Base-by-base conservation (phyloP, 2,329 filamentous ascomycete species). In the Immersiporthe knoxdaviesiana region DNA sequence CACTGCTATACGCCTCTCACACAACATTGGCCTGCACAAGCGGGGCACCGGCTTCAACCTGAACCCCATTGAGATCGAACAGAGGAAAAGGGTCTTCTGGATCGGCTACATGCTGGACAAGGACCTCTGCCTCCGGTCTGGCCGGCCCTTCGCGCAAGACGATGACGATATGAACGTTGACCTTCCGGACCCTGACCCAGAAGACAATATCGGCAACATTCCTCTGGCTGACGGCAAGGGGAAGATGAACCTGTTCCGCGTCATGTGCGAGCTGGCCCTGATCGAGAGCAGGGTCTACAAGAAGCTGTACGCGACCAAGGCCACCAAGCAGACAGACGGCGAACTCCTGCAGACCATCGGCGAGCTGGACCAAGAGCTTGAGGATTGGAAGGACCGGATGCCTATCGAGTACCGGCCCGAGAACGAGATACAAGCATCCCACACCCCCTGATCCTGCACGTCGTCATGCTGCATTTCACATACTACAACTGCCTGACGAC, bases 401-500 rank as follows among this genome's bases (percentile, higher is more conserved):
- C 95, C 96, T 2, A 87, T 97, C 68, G 96, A 98, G 76, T 98
- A 97, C 81, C 89, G 96, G n/a, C 96, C 96, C 0, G 96, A 98
- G 79, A 90, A 97, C 77, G 94, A 97, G 79, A 98, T 99, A 79
- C 94, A 94, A 79, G 93, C 93, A 0, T 92, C 91, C 0, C 93
- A 97, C 78, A 97, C 94, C 0, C 94, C 95, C 85, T 98, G n/a
- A 94, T 98, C 27, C 84, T 99, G 27, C 95, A 98, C 73, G 89
- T 99, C 65, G 94, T 97, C 71, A 93, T 97, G 78, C 83, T 99
- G 69, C 96, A 99, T 79, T 97, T 99, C 76, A 91, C 93, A 1
- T 99, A 99, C 80, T 98, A 98, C 83, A 99, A 99, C 78, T 97
- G 94, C 75, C 82, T 99, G 65, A 97, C 95, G 0, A 99, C 96